Conservation (phyloP, 352 stramenopile genomes). For the Phytophthora capsici region DNA sequence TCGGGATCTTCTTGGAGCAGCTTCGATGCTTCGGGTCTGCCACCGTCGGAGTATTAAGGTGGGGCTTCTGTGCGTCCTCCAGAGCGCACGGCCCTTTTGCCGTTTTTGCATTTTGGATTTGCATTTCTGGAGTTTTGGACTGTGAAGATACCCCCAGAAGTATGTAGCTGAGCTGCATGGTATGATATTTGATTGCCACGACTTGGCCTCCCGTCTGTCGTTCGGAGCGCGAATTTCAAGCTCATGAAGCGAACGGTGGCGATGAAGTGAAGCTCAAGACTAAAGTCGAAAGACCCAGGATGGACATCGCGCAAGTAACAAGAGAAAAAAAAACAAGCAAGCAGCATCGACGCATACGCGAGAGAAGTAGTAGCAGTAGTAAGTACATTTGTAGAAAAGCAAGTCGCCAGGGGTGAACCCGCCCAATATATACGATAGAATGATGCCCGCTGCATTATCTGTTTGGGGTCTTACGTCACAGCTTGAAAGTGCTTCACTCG, state of each 20-base stretch:
- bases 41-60: conserved; percentile 47
- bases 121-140: conserved; percentile 49
- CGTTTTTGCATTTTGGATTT: conserved; percentile 53
- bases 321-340: conserved; percentile 27
- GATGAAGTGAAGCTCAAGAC: conserved; percentile 46
- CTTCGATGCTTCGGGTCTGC: conserved; percentile 51
- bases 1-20: conserved; percentile 61
- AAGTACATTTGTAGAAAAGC: conserved; percentile 61
- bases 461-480: neutral
- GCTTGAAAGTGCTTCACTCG: neutral
- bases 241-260: conserved; percentile 34
- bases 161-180: conserved; percentile 47
- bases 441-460: conserved; percentile 35
- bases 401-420: conserved; percentile 29
- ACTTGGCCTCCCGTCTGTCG: conserved; percentile 37
- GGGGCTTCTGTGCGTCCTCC: conserved; percentile 16
- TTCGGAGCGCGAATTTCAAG: conserved; percentile 27
- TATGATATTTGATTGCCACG: conserved; percentile 51
- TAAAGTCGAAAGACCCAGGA: conserved; percentile 31
- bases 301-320: conserved; percentile 31
- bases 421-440: conserved; percentile 53
- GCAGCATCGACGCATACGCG: conserved; percentile 36
- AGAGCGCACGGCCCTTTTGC: conserved; percentile 18
- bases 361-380: conserved; percentile 48
- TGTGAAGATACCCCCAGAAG: conserved; percentile 40